A percentile compares a stretch with the other conserved stretches of the same genome.
These are phyloP conservation scores for Kluyveromyces nonfermentans DNA, from an alignment of 805 yeast genomes.

Conservation along the genomic window DNA sequence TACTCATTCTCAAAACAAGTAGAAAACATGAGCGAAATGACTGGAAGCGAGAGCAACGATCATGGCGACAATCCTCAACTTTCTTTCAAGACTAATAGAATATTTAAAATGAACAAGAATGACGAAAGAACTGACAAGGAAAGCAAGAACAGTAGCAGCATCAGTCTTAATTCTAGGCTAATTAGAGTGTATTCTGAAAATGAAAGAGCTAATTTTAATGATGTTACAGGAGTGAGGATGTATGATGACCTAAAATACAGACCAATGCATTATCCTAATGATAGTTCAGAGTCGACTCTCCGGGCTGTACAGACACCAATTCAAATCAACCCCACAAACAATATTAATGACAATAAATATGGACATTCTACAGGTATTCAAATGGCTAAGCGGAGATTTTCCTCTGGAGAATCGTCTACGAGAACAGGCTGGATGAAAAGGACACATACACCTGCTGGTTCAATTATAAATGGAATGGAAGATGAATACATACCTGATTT, in stretches of 20 bases:
- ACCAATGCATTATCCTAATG: slow-evolving; percentile 23
- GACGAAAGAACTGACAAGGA: background rate
- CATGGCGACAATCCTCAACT: slow-evolving; percentile 1
- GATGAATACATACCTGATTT: slow-evolving; percentile 74
- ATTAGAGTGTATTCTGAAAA: slow-evolving; percentile 56
- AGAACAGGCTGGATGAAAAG: background rate
- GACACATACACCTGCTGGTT: background rate
- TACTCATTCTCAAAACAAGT: background rate
- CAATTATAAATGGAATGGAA: slow-evolving; percentile 39
- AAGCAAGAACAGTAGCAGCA: background rate
- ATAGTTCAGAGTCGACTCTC: slow-evolving; percentile 1
- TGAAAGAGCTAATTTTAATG: slow-evolving; percentile 52
- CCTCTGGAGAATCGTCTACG: slow-evolving; percentile 1
- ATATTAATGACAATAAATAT: background rate
- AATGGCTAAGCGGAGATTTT: slow-evolving; percentile 1
- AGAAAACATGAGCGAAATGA: background rate
- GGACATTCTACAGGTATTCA: background rate
- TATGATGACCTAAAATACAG: slow-evolving; percentile 45
- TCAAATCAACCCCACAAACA: background rate
- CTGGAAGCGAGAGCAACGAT: background rate
- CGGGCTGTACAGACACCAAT: slow-evolving; percentile 1
- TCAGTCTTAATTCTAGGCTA: slow-evolving; percentile 18
- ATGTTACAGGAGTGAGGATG: slow-evolving; percentile 43
- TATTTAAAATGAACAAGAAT: background rate
- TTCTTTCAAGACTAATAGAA: slow-evolving; percentile 1